Evolutionary conservation across 768 basidiomycete genomes (phyloP).

Genomic region (Daedaleopsis nitida): DNA sequence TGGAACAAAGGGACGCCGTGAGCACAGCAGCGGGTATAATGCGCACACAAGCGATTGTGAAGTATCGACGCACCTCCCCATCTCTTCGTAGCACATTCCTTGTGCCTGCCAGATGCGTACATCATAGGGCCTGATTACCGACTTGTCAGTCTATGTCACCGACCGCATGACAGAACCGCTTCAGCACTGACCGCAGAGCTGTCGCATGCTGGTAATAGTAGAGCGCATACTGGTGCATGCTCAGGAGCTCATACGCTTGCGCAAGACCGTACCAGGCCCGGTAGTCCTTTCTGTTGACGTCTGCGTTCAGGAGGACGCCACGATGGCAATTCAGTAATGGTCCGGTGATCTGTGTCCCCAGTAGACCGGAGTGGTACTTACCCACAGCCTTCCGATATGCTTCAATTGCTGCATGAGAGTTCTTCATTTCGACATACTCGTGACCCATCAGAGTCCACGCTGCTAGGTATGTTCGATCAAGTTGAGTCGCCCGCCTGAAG

Average conservation of each 20-base stretch:
- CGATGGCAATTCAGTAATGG: constrained; percentile 5
- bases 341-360: neutral
- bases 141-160: constrained; percentile 1
- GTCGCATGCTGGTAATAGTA: constrained; percentile 97
- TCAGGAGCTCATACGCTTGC: constrained; percentile 94
- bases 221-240: constrained; percentile 95
- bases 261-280: constrained; percentile 98
- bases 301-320: constrained; percentile 41
- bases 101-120: constrained; percentile 95
- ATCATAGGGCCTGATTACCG: constrained; percentile 80
- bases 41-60: constrained; percentile 13
- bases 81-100: constrained; percentile 91
- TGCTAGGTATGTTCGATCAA: constrained; percentile 92
- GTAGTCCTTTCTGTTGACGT: constrained; percentile 96
- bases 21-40: constrained; percentile 20
- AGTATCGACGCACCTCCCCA: constrained; percentile 62
- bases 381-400: constrained; percentile 95
- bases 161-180: neutral
- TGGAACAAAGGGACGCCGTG: constrained; percentile 4
- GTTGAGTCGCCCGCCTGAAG: constrained; percentile 91
- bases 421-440: constrained; percentile 98
- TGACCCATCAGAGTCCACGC: constrained; percentile 99
- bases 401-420: constrained; percentile 98
- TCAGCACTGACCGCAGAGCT: constrained; percentile 67
- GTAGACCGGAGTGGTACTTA: constrained; percentile 39